Percentiles rank a stretch among this genome's conserved stretches.
phyloP scores from a whole-genome alignment of 2,329 filamentous ascomycete species.

The Trichoderma gracile region DNA sequence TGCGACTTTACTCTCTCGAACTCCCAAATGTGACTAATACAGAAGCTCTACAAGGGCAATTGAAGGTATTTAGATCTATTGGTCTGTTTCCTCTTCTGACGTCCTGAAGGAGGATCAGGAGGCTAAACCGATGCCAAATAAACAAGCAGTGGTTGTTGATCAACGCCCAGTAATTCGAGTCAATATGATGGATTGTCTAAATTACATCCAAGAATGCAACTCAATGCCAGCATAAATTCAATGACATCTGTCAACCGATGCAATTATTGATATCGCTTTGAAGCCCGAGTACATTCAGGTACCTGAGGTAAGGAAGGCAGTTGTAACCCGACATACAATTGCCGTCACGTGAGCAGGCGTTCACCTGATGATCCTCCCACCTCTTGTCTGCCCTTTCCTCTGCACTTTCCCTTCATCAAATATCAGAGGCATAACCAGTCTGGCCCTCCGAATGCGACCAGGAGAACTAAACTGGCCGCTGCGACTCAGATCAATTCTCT shows the following conservation, averaged over 20 bases:
- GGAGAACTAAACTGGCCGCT: no score
- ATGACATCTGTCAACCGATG: not conserved
- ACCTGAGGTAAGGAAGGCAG: no score
- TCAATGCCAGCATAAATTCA: no score
- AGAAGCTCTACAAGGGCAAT: not conserved
- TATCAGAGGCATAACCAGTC: not conserved
- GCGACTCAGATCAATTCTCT: not conserved
- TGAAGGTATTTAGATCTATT: not conserved
- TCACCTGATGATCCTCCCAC: slow-evolving; percentile 21
- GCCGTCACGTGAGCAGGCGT: slow-evolving; percentile 25
- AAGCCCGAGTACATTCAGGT: not conserved
- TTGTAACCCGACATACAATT: not conserved
- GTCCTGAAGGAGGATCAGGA: no score
- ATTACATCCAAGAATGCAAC: not conserved
- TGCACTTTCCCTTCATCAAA: not conserved
- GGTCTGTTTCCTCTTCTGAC: no score
- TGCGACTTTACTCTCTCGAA: not conserved
- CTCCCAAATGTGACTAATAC: not conserved
- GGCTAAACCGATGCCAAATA: no score
- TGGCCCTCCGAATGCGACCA: not conserved
- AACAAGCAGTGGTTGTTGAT: no score
- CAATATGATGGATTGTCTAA: no score
- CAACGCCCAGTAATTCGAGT: no score
- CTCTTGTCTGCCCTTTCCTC: not conserved
- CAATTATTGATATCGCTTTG: not conserved